Conservation (phyloP, 352 stramenopile species). For the Sclerospora graminicola region DNA sequence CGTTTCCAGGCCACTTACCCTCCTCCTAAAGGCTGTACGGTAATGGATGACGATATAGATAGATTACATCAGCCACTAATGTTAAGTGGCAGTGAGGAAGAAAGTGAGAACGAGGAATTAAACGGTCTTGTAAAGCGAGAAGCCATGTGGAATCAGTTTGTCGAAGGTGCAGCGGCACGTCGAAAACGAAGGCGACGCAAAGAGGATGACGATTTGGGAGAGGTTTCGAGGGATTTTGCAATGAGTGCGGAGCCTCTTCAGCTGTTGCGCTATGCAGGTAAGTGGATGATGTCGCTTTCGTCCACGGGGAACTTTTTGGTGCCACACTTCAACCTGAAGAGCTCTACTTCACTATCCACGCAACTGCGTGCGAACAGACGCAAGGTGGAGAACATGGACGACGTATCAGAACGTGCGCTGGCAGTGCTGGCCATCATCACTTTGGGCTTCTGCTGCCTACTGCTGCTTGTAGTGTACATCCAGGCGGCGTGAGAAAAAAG, state of each 20-base stretch:
- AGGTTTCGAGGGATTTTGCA: slow-evolving; percentile 12
- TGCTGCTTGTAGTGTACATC: slow-evolving; percentile 24
- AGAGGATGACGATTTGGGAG: slow-evolving; percentile 32
- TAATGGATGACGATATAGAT: slow-evolving; percentile 25
- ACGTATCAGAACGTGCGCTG: slow-evolving; percentile 26
- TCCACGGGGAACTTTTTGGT: slow-evolving; percentile 5
- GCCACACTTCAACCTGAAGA: slow-evolving; percentile 4
- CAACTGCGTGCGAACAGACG: slow-evolving; percentile 11
- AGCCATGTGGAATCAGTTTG: slow-evolving; percentile 9
- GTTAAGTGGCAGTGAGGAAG: slow-evolving; percentile 15
- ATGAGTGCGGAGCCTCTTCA: slow-evolving; percentile 21
- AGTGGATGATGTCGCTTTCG: slow-evolving; percentile 26
- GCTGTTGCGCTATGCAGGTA: slow-evolving; percentile 16
- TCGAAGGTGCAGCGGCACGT: slow-evolving; percentile 12
- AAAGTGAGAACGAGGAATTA: slow-evolving; percentile 13
- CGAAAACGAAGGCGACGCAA: slow-evolving; percentile 26
- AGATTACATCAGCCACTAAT: slow-evolving; percentile 29
- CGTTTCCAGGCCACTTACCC: slow-evolving; percentile 17
- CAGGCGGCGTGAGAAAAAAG: slow-evolving; percentile 13
- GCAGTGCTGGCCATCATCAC: slow-evolving; percentile 22
- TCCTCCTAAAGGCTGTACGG: slow-evolving; percentile 8
- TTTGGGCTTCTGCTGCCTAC: slow-evolving; percentile 18
- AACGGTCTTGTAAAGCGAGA: slow-evolving; percentile 10
- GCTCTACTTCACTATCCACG: slow-evolving; percentile 11
- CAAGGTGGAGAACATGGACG: slow-evolving; percentile 19